Evolutionary conservation across 352 stramenopile genomes (phyloP).

Genomic region (Pythium scleroteichum): DNA sequence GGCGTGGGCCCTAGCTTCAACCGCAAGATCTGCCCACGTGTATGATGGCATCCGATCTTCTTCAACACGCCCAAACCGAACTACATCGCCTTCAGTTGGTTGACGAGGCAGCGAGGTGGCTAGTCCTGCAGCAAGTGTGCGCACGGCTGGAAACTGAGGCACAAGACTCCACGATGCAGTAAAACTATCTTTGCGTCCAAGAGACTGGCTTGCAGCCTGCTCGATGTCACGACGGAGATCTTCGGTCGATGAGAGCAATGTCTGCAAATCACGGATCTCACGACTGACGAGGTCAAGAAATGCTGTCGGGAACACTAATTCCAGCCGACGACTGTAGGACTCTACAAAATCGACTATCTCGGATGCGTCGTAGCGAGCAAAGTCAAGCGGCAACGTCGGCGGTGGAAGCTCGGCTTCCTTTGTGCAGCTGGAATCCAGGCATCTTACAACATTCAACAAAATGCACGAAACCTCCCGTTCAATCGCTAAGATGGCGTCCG

Average conservation of each 20-base stretch:
- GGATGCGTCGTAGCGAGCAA: slow-evolving; percentile 14
- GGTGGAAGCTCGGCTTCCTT: not conserved
- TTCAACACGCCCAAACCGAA: slow-evolving; percentile 6
- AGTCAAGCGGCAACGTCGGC: slow-evolving; percentile 30
- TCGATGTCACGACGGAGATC: slow-evolving; percentile 3
- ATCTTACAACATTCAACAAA: not conserved
- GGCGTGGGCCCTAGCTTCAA: slow-evolving; percentile 22
- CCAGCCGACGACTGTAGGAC: slow-evolving; percentile 28
- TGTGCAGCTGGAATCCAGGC: not conserved
- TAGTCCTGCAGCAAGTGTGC: slow-evolving; percentile 27
- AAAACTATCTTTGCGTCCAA: slow-evolving; percentile 7
- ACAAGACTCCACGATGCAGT: slow-evolving; percentile 18
- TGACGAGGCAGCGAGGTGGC: slow-evolving; percentile 9
- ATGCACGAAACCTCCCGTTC: slow-evolving; percentile 19
- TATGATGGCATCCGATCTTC: slow-evolving; percentile 15
- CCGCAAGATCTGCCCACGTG: slow-evolving; percentile 14
- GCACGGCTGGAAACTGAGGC: slow-evolving; percentile 10
- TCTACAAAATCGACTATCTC: slow-evolving; percentile 33
- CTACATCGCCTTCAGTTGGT: not conserved
- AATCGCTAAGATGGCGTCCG: slow-evolving; percentile 1
- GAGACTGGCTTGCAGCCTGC: slow-evolving; percentile 2
- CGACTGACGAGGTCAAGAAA: slow-evolving; percentile 30
- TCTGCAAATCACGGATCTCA: slow-evolving; percentile 29
- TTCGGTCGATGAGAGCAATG: not conserved
- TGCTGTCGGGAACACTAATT: slow-evolving; percentile 21